These are phyloP conservation scores for Solanum hybrid DNA, from an alignment of 305 asterid genomes.

Conservation along the genomic window DNA sequence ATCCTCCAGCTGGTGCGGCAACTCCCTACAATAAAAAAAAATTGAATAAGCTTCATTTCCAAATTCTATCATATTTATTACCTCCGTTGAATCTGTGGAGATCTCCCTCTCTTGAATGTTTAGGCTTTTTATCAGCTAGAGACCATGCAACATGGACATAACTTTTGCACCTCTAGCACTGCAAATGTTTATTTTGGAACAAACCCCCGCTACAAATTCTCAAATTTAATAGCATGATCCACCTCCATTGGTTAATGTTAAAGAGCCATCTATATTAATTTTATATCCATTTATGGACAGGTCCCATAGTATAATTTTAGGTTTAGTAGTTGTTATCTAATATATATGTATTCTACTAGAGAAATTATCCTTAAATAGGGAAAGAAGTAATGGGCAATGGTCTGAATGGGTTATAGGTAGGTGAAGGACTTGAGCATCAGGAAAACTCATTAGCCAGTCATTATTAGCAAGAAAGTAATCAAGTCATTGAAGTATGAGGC, in stretches of 20 bases:
- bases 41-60: not conserved
- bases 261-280: not conserved
- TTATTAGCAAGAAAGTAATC: not conserved
- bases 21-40: not conserved
- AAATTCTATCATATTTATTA: not conserved
- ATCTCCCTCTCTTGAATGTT: not conserved
- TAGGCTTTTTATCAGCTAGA: too few species aligned
- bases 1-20: not conserved
- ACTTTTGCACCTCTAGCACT: not conserved
- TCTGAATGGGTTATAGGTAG: not conserved
- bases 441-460: not conserved
- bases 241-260: not conserved
- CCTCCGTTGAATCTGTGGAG: not conserved
- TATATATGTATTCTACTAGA: not conserved
- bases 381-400: not conserved
- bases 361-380: too few species aligned
- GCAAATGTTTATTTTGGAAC: not conserved
- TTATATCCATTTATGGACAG: too few species aligned
- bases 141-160: not conserved
- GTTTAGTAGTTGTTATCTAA: too few species aligned
- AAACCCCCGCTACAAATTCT: not conserved
- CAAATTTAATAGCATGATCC: not conserved
- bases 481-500: not conserved
- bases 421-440: not conserved
- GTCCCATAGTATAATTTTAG: too few species aligned